Evolutionary conservation across 2,329 filamentous ascomycete species (phyloP), one percentile per base, ranked within the genome.

Genomic region (Claviceps capensis): DNA sequence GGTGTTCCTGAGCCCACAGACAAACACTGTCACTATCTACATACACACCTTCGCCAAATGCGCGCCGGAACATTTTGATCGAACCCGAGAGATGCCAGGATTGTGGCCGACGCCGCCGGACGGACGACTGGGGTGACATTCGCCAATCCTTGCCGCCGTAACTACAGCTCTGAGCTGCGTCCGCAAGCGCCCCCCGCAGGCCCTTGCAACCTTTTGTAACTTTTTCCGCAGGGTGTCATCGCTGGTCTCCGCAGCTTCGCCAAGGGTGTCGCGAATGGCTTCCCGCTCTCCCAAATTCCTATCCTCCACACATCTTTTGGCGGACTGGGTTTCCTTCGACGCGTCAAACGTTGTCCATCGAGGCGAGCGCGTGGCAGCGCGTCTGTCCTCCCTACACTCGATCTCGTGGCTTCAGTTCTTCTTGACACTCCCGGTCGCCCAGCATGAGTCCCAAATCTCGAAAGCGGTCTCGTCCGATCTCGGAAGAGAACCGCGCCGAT

Each of bases 401-500:
- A 8, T 16, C 34, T 30, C 50, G 53, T 52, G 51, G 17, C 50
- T 37, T 45, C 52, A 42, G 37, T 50, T 40, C 48, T 46, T 42
- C 34, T 34, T 16, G 5, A 5, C 30, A 34, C 13, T 26, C 42
- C 26, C 4, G 43, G 8, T n/a, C 50, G 30, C 42, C 56, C 52
- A 42, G 45, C 34, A 63, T 61, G 62, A 61, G 57, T 49, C 55
- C 59, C 52, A 67, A 62, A 56, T 58, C 72, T 56, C 69, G 72
- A 58, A 80, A 80, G 67, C 73, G 77, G 58, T 72, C 74, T 54
- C 73, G 74, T 59, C 62, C 69, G 51, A 69, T 74, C 50, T 59
- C 65, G 52, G 71, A 76, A 54, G 76, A 78, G 58, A 72, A 68
- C 56, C 71, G 75, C 57, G 77, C 77, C 60, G 77, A 80, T 57